Evolutionary conservation across 768 basidiomycete species (phyloP).

Genomic region (Boletus sp.): DNA sequence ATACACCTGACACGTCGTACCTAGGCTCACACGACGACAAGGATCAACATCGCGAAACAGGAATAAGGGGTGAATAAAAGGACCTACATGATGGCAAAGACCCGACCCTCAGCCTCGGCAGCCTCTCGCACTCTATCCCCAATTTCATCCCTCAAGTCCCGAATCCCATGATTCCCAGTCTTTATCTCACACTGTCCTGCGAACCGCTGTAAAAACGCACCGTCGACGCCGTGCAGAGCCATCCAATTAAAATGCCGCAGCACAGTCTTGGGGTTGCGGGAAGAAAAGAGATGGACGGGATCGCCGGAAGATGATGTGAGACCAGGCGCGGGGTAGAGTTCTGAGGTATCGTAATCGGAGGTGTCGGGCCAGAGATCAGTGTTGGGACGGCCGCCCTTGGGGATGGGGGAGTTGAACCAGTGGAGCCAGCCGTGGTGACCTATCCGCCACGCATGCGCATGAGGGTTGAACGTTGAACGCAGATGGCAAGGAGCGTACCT

Average conservation of each 20-base stretch:
- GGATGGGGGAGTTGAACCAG: conserved; percentile 72
- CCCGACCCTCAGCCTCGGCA: conserved; percentile 76
- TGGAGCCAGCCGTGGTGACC: conserved; percentile 87
- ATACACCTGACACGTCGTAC: conserved; percentile 84
- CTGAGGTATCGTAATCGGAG: conserved; percentile 65
- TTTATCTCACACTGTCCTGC: conserved; percentile 61
- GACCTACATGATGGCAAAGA: conserved; percentile 81
- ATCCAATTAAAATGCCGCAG: conserved; percentile 64
- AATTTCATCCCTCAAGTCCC: conserved; percentile 68
- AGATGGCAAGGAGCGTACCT: conserved; percentile 34
- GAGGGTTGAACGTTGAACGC: neutral
- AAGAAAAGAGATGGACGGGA: conserved; percentile 74
- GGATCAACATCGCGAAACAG: neutral
- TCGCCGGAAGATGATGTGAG: conserved; percentile 55
- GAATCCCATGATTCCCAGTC: conserved; percentile 53
- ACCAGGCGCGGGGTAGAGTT: conserved; percentile 69
- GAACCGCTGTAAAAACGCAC: conserved; percentile 81
- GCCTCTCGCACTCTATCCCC: conserved; percentile 70
- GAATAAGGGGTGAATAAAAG: neutral
- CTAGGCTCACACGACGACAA: conserved; percentile 34
- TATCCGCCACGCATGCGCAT: conserved; percentile 11
- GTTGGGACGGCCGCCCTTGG: conserved; percentile 67
- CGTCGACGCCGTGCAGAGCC: conserved; percentile 78
- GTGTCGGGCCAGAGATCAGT: conserved; percentile 81
- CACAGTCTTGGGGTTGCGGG: conserved; percentile 72